Base-by-base conservation (phyloP, 768 basidiomycete species). In the Naganishia antarctica region DNA sequence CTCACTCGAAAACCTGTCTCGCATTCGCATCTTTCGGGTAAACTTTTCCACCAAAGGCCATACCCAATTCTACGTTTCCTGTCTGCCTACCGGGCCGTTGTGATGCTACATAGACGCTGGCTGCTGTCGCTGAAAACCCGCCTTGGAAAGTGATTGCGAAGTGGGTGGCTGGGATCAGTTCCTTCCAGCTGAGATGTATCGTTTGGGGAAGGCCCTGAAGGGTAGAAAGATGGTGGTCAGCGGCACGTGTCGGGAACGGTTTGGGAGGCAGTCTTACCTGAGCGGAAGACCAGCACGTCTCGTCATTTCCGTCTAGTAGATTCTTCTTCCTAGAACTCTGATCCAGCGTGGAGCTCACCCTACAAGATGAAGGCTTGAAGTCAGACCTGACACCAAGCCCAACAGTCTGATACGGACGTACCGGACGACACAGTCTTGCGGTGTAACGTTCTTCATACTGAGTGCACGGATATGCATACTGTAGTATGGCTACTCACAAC, bases 71-170 rank as follows among this genome's bases (percentile, higher is more conserved):
- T 1, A 69, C 63, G 34, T 60, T 60, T 12, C 63, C 65, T 13
- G 48, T 58, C 7, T 59, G 46, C 29, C 57, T 64, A 11, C 57
- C 61, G 13, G 45, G 48, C 28, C 47, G 21, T 11, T 31, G n/a
- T 23, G 63, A 59, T 26, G 74, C 74, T 1, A 75, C 65, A 65
- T 73, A 75, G 1, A 77, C 65, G 13, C 51, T 53, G 2, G 65
- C 57, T 8, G 69, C 44, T 15, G 71, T 74, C 15, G 66, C 72
- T 8, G 71, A 70, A 49, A 77, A 77, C 1, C 76, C 76, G 31
- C 76, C 76, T 48, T 77, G 76, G 48, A 77, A 77, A 16, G 72
- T 73, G 21, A 77, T 41, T 2, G 76, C 73, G n/a, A 77, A 53
- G 29, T 75, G 74, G 21, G 71, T 71, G 48, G 60, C 60, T 1